A percentile compares a stretch with the other conserved stretches of the same genome.
These are phyloP conservation scores for Chrysosphaeria jannelii DNA, from an alignment of 2,329 filamentous ascomycete species.

Conservation along the genomic window DNA sequence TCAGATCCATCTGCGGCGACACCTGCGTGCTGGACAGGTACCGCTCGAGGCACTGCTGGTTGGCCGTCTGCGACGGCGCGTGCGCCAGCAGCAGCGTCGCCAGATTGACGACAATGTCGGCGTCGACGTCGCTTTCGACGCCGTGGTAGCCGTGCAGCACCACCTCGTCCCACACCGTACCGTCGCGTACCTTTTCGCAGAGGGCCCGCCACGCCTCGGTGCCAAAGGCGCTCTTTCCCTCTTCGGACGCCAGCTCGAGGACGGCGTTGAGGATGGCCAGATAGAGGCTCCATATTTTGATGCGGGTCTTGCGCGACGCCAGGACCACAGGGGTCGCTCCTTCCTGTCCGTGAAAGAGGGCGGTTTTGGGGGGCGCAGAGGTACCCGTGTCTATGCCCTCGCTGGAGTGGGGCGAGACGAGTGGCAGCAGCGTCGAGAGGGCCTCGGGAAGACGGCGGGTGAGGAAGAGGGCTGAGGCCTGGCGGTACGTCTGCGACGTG, in stretches of 20 bases:
- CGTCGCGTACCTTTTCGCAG: conserved; percentile 60
- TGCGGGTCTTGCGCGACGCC: conserved; percentile 52
- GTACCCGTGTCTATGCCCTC: neutral
- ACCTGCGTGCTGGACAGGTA: conserved; percentile 55
- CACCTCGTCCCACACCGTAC: conserved; percentile 83
- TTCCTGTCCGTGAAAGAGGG: too few species aligned
- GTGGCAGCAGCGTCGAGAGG: conserved; percentile 52
- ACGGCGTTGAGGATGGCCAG: conserved; percentile 79
- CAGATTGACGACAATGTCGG: conserved; percentile 79
- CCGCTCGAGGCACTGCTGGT: conserved; percentile 64
- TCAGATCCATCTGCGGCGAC: conserved; percentile 37
- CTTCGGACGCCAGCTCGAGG: conserved; percentile 62
- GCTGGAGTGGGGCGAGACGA: conserved; percentile 29
- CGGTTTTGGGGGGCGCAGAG: neutral
- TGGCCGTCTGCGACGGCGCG: conserved; percentile 51
- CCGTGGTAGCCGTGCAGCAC: conserved; percentile 67
- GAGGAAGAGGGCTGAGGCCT: conserved; percentile 78
- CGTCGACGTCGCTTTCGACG: conserved; percentile 68
- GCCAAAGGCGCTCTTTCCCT: conserved; percentile 72
- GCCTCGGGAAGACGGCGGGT: conserved; percentile 82
- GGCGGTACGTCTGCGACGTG: conserved; percentile 78
- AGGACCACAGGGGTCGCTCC: conserved; percentile 45
- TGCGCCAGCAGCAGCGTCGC: conserved; percentile 79
- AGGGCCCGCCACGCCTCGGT: conserved; percentile 58
- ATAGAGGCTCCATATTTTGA: conserved; percentile 96